Conservation (phyloP, 2,329 filamentous ascomycete species). For the Chaetothyriales sp. region DNA sequence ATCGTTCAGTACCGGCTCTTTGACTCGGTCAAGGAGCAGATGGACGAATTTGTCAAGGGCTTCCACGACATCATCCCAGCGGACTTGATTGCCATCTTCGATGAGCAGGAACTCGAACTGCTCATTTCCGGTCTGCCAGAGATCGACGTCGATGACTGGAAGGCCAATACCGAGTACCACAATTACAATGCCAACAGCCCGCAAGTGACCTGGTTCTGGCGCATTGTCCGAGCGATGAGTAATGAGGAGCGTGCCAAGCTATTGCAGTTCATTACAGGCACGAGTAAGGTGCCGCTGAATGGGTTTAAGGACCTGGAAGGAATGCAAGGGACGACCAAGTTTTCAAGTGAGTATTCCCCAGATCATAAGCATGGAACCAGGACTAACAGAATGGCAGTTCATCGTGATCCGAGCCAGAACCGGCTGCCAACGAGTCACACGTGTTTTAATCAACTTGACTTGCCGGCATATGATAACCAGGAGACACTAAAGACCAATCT, state of each 20-base stretch:
- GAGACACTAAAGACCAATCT: constrained; percentile 75
- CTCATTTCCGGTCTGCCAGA: constrained; percentile 93
- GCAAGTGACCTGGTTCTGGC: constrained; percentile 99
- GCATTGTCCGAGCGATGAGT: constrained; percentile 89
- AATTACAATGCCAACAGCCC: constrained; percentile 90
- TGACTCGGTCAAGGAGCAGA: constrained; percentile 82
- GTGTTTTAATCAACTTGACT: constrained; percentile 98
- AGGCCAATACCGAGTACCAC: constrained; percentile 96
- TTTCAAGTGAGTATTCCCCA: constrained; percentile 25
- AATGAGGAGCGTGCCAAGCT: constrained; percentile 97
- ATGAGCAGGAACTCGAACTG: constrained; percentile 91
- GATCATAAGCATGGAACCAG: constrained; percentile 60
- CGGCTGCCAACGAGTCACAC: constrained; percentile 92
- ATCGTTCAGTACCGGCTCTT: constrained; percentile 90
- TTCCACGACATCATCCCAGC: constrained; percentile 98
- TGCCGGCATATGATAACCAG: constrained; percentile 96
- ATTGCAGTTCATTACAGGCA: constrained; percentile 94
- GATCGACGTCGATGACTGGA: constrained; percentile 98
- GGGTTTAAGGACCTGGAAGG: constrained; percentile 98
- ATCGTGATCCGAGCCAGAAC: constrained; percentile 45
- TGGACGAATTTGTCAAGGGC: constrained; percentile 80
- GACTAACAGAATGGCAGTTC: constrained; percentile 1
- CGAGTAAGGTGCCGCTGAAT: constrained; percentile 93
- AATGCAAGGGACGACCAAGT: constrained; percentile 95
- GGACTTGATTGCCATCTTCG: constrained; percentile 91